phyloP scores from a whole-genome alignment of 75 land plant species.

The Selaginella tamariscina region DNA sequence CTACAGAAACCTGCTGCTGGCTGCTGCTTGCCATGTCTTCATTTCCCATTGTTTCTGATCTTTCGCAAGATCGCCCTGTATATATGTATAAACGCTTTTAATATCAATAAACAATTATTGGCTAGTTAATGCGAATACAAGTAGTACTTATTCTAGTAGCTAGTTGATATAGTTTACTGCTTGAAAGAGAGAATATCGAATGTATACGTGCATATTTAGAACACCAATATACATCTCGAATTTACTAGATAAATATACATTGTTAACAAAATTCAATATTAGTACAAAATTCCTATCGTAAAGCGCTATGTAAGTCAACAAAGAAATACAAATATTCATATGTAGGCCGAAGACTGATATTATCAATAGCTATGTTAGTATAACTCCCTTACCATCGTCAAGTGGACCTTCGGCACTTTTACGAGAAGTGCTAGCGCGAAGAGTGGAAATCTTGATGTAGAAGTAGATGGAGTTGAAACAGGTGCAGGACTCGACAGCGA shows the following conservation, averaged over 20 bases:
- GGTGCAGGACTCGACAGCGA: slow-evolving; percentile 5
- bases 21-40: not conserved
- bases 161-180: slow-evolving; percentile 22
- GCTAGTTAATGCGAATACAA: too few relatives aligned
- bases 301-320: too few relatives aligned
- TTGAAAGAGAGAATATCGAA: slow-evolving; percentile 4
- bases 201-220: not conserved
- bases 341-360: too few relatives aligned
- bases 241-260: not conserved
- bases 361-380: too few relatives aligned
- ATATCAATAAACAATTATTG: too few relatives aligned
- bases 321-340: too few relatives aligned
- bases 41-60: not conserved
- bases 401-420: slow-evolving; percentile 41
- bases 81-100: not conserved
- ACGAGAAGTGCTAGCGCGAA: slow-evolving; percentile 47
- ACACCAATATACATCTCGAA: not conserved
- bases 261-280: too few relatives aligned
- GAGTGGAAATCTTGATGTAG: slow-evolving; percentile 17
- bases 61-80: not conserved
- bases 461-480: slow-evolving; percentile 7
- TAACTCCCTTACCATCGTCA: slow-evolving; percentile 67
- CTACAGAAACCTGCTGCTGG: not conserved
- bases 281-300: too few relatives aligned
- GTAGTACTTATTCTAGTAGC: slow-evolving; percentile 18